Evolutionary conservation across 257 asterid genomes (phyloP).

Genomic region (Nicotiana benthamiana): DNA sequence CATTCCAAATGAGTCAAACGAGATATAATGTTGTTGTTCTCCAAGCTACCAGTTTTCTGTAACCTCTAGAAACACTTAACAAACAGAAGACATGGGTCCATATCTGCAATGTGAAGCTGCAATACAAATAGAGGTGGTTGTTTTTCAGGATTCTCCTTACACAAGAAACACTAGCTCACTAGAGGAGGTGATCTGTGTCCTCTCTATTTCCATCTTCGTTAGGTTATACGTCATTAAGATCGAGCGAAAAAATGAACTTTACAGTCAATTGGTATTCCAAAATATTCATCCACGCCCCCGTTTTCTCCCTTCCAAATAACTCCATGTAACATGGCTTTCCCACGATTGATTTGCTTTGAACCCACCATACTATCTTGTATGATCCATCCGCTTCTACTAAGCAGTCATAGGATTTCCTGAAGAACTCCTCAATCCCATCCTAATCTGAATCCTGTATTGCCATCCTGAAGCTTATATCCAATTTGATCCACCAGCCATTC

Average conservation of each 20-base stretch:
- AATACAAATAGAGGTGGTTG: neutral
- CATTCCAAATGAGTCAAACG: neutral
- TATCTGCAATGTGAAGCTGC: neutral
- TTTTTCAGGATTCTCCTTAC: constrained; percentile 7
- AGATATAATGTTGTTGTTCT: neutral
- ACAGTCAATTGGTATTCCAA: neutral
- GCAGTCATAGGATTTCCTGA: neutral
- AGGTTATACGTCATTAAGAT: neutral
- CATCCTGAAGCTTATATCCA: no score
- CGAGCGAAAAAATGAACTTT: neutral
- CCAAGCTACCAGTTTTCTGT: neutral
- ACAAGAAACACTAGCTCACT: neutral
- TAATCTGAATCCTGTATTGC: neutral
- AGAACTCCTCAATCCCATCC: neutral
- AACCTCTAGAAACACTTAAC: neutral
- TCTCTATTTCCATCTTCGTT: neutral
- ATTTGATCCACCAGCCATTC: no score
- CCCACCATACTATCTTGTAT: neutral
- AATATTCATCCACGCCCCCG: neutral
- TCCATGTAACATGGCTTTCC: neutral
- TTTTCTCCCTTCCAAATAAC: neutral
- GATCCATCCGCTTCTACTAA: neutral
- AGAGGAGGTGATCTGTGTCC: neutral
- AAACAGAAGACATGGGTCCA: neutral
- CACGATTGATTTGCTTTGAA: neutral